Conservation (phyloP, 192 early-diverging fungal genomes). For the Podila verticillata region DNA sequence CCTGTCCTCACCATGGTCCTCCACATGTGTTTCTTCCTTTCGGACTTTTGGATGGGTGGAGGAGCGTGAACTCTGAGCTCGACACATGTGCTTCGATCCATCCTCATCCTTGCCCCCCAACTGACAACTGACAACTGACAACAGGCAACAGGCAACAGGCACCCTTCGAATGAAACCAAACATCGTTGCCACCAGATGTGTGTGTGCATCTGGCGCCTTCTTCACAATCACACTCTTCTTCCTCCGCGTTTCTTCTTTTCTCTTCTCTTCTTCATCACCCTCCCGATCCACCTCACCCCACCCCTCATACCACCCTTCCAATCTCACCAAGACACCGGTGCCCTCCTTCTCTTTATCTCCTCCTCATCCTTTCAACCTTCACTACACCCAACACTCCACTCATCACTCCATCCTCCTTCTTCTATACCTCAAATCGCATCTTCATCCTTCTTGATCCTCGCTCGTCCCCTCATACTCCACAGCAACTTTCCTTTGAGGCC, state of each 20-base stretch:
- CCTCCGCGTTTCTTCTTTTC: not conserved
- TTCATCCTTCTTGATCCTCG: not conserved
- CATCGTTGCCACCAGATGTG: not conserved
- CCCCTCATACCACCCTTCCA: slow-evolving; percentile 15
- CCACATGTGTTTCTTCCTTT: too few species aligned
- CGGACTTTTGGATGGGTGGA: too few species aligned
- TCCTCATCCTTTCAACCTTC: not conserved
- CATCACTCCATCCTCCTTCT: not conserved
- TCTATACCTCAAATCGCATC: not conserved
- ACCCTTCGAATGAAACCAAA: not conserved
- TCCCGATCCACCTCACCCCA: not conserved
- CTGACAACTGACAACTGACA: too few species aligned
- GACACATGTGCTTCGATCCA: not conserved
- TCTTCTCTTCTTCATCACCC: not conserved
- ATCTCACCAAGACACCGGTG: slow-evolving; percentile 41
- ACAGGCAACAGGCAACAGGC: not conserved
- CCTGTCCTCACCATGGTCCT: too few species aligned
- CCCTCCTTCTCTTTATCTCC: not conserved
- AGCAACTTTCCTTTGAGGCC: not conserved
- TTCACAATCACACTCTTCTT: not conserved
- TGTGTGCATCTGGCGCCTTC: not conserved
- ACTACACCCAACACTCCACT: not conserved
- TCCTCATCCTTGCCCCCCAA: not conserved
- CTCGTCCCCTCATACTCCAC: not conserved
- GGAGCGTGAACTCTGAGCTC: not conserved